A percentile compares a stretch with the other conserved stretches of the same genome.
Conservation (phyloP, 768 basidiomycete genomes). For the Rhodotorula paludigena region DNA sequence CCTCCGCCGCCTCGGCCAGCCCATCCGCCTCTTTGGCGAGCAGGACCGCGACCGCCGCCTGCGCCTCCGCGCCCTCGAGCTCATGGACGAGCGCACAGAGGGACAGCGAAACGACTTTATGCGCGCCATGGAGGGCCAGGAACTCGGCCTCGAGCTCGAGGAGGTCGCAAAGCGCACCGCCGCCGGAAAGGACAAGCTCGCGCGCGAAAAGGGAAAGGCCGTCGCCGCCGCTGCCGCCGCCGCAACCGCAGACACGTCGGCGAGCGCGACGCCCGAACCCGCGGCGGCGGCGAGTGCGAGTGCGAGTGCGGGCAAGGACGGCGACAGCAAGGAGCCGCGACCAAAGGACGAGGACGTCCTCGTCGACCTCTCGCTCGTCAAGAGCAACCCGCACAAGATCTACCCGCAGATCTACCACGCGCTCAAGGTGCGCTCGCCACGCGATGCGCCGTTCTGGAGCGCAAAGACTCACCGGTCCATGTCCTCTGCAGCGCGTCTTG, state of each 20-base stretch:
- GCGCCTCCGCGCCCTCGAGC: conserved; percentile 83
- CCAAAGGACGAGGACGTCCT: conserved; percentile 56
- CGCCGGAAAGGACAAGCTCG: not conserved
- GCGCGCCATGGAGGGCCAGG: conserved; percentile 50
- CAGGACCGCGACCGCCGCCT: conserved; percentile 87
- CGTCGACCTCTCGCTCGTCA: conserved; percentile 74
- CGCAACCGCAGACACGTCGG: conserved; percentile 25
- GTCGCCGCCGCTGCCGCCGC: not conserved
- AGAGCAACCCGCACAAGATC: conserved; percentile 86
- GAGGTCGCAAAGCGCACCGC: conserved; percentile 60
- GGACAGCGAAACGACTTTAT: conserved; percentile 87
- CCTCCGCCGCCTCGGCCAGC: conserved; percentile 84
- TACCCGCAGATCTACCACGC: conserved; percentile 97
- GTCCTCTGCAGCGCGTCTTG: conserved; percentile 58
- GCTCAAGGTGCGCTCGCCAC: conserved; percentile 56
- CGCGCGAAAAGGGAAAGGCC: conserved; percentile 18
- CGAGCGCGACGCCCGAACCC: not conserved
- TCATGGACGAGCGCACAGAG: conserved; percentile 66
- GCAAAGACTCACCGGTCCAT: no score
- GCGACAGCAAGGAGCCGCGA: conserved; percentile 60
- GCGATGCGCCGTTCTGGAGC: not conserved
- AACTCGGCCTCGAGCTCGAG: conserved; percentile 65
- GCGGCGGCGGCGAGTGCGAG: conserved; percentile 5
- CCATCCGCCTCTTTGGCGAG: conserved; percentile 90
- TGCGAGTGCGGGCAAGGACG: conserved; percentile 51